Percentiles rank a stretch among this genome's conserved stretches.
These are phyloP conservation scores for Achlya hypogyna DNA, from an alignment of 352 stramenopile species.

Conservation along the genomic window DNA sequence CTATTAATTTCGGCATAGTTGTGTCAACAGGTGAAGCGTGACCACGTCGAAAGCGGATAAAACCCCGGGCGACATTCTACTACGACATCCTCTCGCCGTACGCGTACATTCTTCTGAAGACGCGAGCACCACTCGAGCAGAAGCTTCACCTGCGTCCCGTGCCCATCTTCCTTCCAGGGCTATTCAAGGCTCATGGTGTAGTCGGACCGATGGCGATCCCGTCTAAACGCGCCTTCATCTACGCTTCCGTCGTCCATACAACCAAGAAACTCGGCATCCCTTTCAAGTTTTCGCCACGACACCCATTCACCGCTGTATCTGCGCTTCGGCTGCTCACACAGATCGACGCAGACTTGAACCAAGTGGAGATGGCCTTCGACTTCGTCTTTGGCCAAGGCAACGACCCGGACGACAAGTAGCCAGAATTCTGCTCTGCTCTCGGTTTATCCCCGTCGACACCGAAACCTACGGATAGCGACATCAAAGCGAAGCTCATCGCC, in stretches of 20 bases:
- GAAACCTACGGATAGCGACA: not conserved
- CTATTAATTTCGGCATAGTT: not conserved
- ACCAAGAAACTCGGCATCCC: not conserved
- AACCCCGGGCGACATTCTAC: not conserved
- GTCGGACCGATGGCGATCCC: not conserved
- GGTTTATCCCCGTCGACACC: not conserved
- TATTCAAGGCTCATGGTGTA: not conserved
- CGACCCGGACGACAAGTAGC: not conserved
- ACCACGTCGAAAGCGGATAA: not conserved
- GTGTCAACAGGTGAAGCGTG: not conserved
- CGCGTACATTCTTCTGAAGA: constrained; percentile 11
- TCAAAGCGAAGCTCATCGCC: constrained; percentile 6
- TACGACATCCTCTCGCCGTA: constrained; percentile 15
- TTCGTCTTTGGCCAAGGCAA: constrained; percentile 13
- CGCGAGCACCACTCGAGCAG: constrained; percentile 3
- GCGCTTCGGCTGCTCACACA: constrained; percentile 1
- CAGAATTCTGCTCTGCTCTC: constrained; percentile 1
- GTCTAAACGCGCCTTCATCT: constrained; percentile 1
- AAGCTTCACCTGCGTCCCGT: constrained; percentile 3
- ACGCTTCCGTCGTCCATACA: not conserved
- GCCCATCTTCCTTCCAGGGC: constrained; percentile 2
- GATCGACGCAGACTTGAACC: not conserved
- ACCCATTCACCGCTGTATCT: not conserved
- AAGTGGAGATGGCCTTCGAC: constrained; percentile 1
- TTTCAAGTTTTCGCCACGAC: not conserved